Evolutionary conservation across 1,139 yeast genomes (phyloP), one percentile per base, ranked within the genome.

Genomic region (Geotrichum reessii): DNA sequence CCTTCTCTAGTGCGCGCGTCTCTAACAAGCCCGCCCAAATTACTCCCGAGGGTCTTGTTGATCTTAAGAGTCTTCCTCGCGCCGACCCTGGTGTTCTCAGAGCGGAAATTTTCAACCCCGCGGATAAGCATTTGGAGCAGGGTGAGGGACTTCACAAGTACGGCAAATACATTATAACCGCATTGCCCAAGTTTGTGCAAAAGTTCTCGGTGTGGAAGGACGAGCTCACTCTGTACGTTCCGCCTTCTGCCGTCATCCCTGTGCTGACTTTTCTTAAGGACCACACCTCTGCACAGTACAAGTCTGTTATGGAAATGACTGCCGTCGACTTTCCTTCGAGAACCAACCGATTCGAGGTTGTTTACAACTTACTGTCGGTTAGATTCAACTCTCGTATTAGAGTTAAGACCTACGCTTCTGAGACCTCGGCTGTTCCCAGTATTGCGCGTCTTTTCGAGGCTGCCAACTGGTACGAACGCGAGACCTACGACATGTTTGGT

Each of bases 131-230:
- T 75, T 78, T 77, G 68, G 88, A 81, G 65, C 85, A 83, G 64
- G 74, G 76, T 62, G 95, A 85, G 72, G 90, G 86, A 67, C 79
- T 89, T 65, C 96, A 88, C 77, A 84, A 85, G 74, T 89, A 87
- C 72, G 96, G 96, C 33, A 81, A 83, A 63, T 89, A 89, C 71
- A 74, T 89, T 65, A 86, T 86, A 81, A 81, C 89, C 21, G 83
- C 89, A 63, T 70, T 89, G 75, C 96, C 96, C 57, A 89, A 88
- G 73, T 87, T 78, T 71, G 81, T 89, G 64, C 96, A 89, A 74
- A 87, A 86, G 71, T 89, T 88, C 68, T 80, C 89, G 14, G 96
- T 89, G 58, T 89, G 96, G 96, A 89, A 89, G 74, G 96, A 89
- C 71, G 96, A 89, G 74, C 81, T 89, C 71, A 82, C 87, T 52